phyloP scores from a whole-genome alignment of 495 filamentous ascomycete genomes.

The Penicillium nucicola region DNA sequence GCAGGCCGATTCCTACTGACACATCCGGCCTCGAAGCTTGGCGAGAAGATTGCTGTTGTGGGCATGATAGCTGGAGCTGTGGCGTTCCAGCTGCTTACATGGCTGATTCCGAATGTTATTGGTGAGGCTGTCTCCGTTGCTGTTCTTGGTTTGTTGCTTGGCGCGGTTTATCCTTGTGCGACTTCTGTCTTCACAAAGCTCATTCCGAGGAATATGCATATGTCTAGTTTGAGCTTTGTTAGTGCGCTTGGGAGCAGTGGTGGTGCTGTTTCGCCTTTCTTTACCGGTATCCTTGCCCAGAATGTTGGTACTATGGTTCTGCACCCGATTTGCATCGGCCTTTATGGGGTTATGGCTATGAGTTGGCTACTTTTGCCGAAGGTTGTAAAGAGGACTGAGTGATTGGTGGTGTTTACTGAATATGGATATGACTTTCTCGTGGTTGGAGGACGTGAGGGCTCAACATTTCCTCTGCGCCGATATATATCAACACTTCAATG shows the following conservation, averaged over 20 bases:
- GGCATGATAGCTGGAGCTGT: conserved; percentile 56
- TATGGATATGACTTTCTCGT: too few relatives aligned
- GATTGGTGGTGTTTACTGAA: conserved; percentile 5
- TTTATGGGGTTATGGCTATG: conserved; percentile 68
- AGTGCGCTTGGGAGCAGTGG: conserved; percentile 71
- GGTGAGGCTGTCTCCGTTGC: conserved; percentile 68
- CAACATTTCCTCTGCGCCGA: too few relatives aligned
- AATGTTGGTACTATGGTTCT: conserved; percentile 68
- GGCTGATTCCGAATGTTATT: conserved; percentile 69
- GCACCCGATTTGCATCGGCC: conserved; percentile 64
- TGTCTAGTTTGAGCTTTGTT: conserved; percentile 66
- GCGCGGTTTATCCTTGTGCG: conserved; percentile 73
- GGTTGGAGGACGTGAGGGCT: too few relatives aligned
- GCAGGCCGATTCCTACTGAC: conserved; percentile 67
- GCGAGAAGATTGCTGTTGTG: conserved; percentile 66
- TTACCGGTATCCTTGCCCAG: conserved; percentile 68
- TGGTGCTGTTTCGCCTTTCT: conserved; percentile 71
- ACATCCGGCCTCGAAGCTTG: conserved; percentile 58
- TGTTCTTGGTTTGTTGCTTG: conserved; percentile 73
- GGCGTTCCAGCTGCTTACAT: conserved; percentile 67
- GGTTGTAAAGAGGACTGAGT: conserved; percentile 29
- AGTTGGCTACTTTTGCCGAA: conserved; percentile 52
- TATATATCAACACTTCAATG: too few relatives aligned
- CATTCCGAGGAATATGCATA: conserved; percentile 60
- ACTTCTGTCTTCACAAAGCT: conserved; percentile 62